Base-by-base conservation (phyloP, 148 eudicot species). In the Chenopodium formosanum region DNA sequence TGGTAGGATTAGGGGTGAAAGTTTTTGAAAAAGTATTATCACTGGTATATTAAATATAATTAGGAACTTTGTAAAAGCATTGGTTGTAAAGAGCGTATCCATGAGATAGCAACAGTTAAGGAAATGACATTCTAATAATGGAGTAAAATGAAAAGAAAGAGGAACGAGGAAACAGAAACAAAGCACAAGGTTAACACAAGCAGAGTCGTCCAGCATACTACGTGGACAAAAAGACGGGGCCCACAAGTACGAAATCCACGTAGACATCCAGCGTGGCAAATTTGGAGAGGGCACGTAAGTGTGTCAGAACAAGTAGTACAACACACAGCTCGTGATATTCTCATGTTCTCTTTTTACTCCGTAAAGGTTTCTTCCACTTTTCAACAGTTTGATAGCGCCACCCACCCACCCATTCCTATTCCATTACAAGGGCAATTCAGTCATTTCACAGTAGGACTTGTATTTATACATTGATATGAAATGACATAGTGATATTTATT, bases 221-320 rank as follows among this genome's bases (percentile, higher is more conserved):
- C 37, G 29, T 73, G 82, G 70, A 80, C n/a, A 44, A 73, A 40
- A 32, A 7, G n/a, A 32, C 4, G 27, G 73, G 64, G 0, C 73
- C 80, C 80, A 17, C 8, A 50, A 70, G 13, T 79, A 37, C 20
- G 76, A 12, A 23, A 2, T 12, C 64, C 56, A 74, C 76, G 75
- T 80, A 76, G 71, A 31, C 20, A 58, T 31, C 8, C 83, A 84
- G 83, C 81, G 62, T 84, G 86, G 83, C 83, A 63, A 37, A 1
- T 2, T 23, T 0, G 23, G 47, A 82, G 81, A 53, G 75, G 70
- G n/a, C 29, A 58, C 37, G 50, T 53, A 80, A 84, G 86, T 81
- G 86, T 84, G 86, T 6, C 73, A 80, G 22, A 72, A 27, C 7
- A 22, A 46, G 74, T 10, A 44, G 4, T 60, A 12, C 60, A 40